These are phyloP conservation scores for Aspergillus phoenicis DNA, from an alignment of 2,329 filamentous ascomycete species.

Conservation along the genomic window DNA sequence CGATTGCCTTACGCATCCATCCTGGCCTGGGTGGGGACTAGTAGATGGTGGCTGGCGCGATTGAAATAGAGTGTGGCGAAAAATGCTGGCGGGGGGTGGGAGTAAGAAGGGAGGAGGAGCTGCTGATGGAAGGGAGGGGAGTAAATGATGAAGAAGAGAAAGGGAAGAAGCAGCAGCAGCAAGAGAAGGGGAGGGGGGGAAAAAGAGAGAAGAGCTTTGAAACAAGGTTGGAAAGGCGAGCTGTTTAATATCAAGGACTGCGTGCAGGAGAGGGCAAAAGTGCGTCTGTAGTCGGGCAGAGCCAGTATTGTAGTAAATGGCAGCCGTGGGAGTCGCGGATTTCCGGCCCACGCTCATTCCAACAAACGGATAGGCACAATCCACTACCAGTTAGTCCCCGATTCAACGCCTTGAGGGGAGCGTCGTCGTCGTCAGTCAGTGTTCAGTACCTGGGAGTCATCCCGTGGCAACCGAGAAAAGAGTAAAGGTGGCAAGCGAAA, in stretches of 20 bases:
- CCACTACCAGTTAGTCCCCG: background rate
- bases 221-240: constrained; percentile 2
- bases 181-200: background rate
- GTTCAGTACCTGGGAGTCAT: background rate
- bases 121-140: background rate
- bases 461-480: background rate
- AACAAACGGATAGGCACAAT: background rate
- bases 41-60: background rate
- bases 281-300: too few relatives aligned
- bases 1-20: constrained; percentile 8
- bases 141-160: background rate
- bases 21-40: background rate
- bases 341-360: background rate
- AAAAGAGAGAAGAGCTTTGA: background rate
- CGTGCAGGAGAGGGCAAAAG: background rate
- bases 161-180: background rate
- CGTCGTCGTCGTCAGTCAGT: background rate
- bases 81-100: background rate
- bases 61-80: constrained; percentile 13
- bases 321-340: background rate
- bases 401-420: background rate
- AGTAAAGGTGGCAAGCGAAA: background rate
- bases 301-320: background rate
- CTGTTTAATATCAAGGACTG: constrained; percentile 11
- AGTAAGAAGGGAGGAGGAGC: too few relatives aligned